Evolutionary conservation across 345 rosid genomes (phyloP), one percentile per base, ranked within the genome.

Genomic region (Erysimum cheiranthoides): DNA sequence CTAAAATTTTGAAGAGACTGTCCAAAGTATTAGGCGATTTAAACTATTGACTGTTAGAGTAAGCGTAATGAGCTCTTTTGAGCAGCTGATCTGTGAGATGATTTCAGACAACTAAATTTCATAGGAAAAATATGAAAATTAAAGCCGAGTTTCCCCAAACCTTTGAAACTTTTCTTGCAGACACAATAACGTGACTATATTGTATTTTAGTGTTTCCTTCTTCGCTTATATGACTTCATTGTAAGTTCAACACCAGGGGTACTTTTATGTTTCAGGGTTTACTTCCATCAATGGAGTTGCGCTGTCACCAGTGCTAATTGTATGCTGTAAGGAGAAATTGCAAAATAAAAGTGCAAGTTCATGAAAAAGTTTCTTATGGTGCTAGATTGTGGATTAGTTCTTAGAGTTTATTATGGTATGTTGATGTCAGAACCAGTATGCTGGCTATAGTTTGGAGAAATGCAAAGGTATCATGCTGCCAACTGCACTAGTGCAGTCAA

Each of bases 401-500:
- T 61, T 56, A 73, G 73, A 77, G 78, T 76, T 74, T 61, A 47
- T 76, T 61, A 49, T 79, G 83, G 80, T 61, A 34, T 56, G 58
- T 85, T 80, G 75, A 90, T 96, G 93, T 75, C 82, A 82, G 89
- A 82, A 85, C 87, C 89, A 86, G 85, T 82, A 89, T 88, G 97
- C 92, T 79, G 96, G 85, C 84, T 77, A 82, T 89, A 82, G 90
- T 84, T 77, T 83, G 98, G 88, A 93, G 94, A 88, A 82, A 96
- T 96, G 99, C 98, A 93, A 87, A 93, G 96, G 90, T 91, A 86
- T 89, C 98, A 91, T 85, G 66, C 88, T 87, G 67, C 89, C 27
- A 86, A 81, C 97, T 87, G 92, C 99, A 82, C 85, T 84, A 87
- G 93, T 91, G 94, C 99, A 87, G 97, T 90, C 80, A 95, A 89